Conservation (phyloP, 768 basidiomycete species). For the Hemileccinum rubropunctum region DNA sequence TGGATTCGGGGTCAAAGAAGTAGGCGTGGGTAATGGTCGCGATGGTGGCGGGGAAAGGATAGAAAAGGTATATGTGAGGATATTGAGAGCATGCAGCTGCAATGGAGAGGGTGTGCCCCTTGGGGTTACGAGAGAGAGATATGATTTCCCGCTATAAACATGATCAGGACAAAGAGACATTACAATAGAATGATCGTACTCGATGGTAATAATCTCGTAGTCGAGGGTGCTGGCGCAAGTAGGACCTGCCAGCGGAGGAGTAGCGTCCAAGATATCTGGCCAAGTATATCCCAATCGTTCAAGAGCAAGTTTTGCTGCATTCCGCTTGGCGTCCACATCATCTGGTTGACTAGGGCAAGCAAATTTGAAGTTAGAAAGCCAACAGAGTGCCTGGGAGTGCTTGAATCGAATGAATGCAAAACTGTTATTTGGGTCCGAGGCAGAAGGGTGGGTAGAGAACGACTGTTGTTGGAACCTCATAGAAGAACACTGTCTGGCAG, state of each 20-base stretch:
- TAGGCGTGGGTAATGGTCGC: conserved; percentile 31
- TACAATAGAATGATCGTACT: conserved; percentile 12
- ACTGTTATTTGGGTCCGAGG: not conserved
- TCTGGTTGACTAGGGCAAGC: conserved; percentile 8
- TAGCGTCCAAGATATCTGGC: conserved; percentile 42
- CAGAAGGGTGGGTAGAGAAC: not conserved
- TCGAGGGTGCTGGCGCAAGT: conserved; percentile 26
- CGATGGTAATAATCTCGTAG: conserved; percentile 28
- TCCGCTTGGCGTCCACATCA: conserved; percentile 15
- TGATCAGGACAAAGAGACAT: conserved; percentile 4
- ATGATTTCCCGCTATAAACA: conserved; percentile 35
- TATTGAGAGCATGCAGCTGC: conserved; percentile 53
- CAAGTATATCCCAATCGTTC: conserved; percentile 38
- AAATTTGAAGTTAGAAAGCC: conserved; percentile 23
- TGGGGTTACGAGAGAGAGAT: conserved; percentile 49
- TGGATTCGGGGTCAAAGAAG: conserved; percentile 24
- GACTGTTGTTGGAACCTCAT: not conserved
- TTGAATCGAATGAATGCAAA: conserved; percentile 22
- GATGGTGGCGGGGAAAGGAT: conserved; percentile 55
- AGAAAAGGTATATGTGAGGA: conserved; percentile 42
- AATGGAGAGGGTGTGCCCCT: conserved; percentile 49
- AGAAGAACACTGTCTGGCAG: not conserved
- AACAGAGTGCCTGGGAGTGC: conserved; percentile 25
- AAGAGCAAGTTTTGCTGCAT: conserved; percentile 27
- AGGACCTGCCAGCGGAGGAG: conserved; percentile 23